Percentiles rank a stretch among this genome's conserved stretches.
Evolutionary conservation across 805 yeast genomes (phyloP).

Genomic region (Wickerhamomyces alni): DNA sequence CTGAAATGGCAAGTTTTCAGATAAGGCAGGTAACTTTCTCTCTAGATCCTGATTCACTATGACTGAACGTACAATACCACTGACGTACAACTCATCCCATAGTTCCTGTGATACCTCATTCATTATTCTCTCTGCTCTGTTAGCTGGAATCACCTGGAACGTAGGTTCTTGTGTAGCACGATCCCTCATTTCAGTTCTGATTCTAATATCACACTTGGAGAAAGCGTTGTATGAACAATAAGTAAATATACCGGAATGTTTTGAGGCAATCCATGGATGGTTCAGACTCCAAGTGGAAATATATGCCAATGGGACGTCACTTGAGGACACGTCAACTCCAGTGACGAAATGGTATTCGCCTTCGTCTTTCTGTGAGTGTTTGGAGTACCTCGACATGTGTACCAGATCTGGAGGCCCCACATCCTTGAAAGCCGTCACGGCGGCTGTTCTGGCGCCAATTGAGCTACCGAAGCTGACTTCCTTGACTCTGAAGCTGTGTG

Average conservation of each 20-base stretch:
- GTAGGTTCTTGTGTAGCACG: constrained; percentile 27
- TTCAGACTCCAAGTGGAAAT: constrained; percentile 31
- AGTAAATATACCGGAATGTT: constrained; percentile 32
- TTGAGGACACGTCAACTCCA: constrained; percentile 41
- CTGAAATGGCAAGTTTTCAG: constrained; percentile 37
- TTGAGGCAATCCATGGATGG: constrained; percentile 13
- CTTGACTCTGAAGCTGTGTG: constrained; percentile 28
- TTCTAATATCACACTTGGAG: constrained; percentile 61
- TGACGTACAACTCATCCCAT: constrained; percentile 62
- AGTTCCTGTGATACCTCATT: constrained; percentile 28
- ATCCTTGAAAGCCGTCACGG: constrained; percentile 36
- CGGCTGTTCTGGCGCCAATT: constrained; percentile 41
- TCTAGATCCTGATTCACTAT: constrained; percentile 47
- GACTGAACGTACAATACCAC: constrained; percentile 49
- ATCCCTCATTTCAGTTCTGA: constrained; percentile 53
- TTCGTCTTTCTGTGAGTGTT: constrained; percentile 31
- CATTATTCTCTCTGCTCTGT: constrained; percentile 26
- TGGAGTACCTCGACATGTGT: constrained; percentile 34
- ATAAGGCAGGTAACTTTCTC: constrained; percentile 53
- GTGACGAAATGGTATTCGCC: constrained; percentile 45
- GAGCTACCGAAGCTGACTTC: constrained; percentile 49
- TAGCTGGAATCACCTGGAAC: constrained; percentile 27
- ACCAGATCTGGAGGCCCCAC: constrained; percentile 75
- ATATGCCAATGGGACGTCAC: constrained; percentile 42
- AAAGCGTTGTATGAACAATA: constrained; percentile 73